Evolutionary conservation across 1,284 basidiomycete species (phyloP).

Genomic region (Takashimella tepidaria): DNA sequence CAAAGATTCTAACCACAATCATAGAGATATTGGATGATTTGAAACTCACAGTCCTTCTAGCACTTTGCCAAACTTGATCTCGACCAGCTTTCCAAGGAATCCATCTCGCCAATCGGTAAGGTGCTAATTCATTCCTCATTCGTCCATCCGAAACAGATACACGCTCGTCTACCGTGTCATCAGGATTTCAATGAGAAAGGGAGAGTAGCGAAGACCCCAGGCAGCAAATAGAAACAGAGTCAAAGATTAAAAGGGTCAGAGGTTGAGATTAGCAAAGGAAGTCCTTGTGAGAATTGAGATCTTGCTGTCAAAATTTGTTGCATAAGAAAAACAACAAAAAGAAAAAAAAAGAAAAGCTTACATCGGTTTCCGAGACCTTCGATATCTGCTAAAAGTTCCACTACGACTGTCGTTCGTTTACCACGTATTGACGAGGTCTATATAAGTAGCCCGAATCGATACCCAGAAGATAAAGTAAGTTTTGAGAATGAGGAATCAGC

Average conservation of each 20-base stretch:
- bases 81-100: slow-evolving; percentile 24
- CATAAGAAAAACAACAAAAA: neutral
- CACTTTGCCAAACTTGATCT: neutral
- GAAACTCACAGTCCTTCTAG: neutral
- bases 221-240: too few species aligned
- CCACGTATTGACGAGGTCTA: slow-evolving; percentile 20
- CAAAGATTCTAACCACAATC: too few species aligned
- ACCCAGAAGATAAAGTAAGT: too few species aligned
- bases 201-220: too few species aligned
- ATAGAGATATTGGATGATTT: too few species aligned
- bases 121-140: slow-evolving; percentile 34
- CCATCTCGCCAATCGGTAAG: slow-evolving; percentile 26
- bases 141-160: slow-evolving; percentile 31
- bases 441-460: neutral
- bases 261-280: too few species aligned
- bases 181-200: neutral
- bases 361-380: slow-evolving; percentile 26
- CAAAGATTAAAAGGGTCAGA: too few species aligned
- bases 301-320: too few species aligned
- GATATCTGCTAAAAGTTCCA: slow-evolving; percentile 36
- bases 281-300: too few species aligned
- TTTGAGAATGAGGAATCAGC: too few species aligned
- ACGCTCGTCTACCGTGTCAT: slow-evolving; percentile 50
- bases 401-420: slow-evolving; percentile 15
- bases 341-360: slow-evolving; percentile 4